Percentiles rank a stretch among this genome's conserved stretches.
Conservation (phyloP, 768 basidiomycete species). For the Paxillus ammoniavirescens region DNA sequence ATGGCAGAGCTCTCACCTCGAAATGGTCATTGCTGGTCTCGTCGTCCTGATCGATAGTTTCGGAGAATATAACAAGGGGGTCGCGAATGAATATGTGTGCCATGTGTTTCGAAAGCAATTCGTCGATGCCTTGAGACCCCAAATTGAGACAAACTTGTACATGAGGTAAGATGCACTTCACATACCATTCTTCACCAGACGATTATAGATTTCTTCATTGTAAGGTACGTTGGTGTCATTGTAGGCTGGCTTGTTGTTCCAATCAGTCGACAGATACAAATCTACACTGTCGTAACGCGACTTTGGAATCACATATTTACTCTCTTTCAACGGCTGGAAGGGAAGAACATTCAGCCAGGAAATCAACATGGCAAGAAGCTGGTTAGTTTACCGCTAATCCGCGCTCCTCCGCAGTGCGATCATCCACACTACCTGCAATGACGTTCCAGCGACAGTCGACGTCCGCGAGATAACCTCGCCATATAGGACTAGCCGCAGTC, state of each 20-base stretch:
- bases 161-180: background rate
- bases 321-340: conserved; percentile 72
- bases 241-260: conserved; percentile 89
- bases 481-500: conserved; percentile 92
- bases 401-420: conserved; percentile 93
- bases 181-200: conserved; percentile 73
- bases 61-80: conserved; percentile 92
- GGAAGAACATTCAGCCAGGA: conserved; percentile 1
- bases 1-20: conserved; percentile 54
- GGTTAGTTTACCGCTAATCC: conserved; percentile 62
- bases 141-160: background rate
- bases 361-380: conserved; percentile 6
- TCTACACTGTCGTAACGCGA: conserved; percentile 97
- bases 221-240: conserved; percentile 86
- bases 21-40: conserved; percentile 88
- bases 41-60: conserved; percentile 93
- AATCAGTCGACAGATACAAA: conserved; percentile 84
- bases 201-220: conserved; percentile 69
- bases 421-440: conserved; percentile 97
- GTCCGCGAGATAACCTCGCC: conserved; percentile 92
- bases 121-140: conserved; percentile 68
- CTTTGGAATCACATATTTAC: conserved; percentile 83
- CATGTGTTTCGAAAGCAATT: conserved; percentile 84
- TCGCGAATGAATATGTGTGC: conserved; percentile 97
- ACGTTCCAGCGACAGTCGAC: conserved; percentile 99